Conservation (phyloP, 768 basidiomycete species). For the Clavaria fumosa region DNA sequence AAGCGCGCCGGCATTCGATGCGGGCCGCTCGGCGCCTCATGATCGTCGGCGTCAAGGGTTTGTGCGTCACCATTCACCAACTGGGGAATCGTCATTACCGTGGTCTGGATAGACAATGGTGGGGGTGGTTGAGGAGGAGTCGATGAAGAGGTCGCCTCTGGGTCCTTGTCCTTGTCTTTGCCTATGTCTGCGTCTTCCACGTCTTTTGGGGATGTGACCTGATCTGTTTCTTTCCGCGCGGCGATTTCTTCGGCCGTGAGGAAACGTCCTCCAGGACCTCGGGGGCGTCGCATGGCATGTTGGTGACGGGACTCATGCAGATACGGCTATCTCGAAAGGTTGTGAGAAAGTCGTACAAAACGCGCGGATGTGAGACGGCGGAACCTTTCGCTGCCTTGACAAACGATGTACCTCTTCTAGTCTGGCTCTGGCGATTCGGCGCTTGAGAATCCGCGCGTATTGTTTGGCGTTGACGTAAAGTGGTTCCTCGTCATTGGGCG, state of each 20-base stretch:
- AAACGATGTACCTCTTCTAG: conserved; percentile 90
- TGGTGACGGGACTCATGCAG: conserved; percentile 96
- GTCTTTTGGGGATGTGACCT: too few relatives aligned
- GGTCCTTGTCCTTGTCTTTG: too few relatives aligned
- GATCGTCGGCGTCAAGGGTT: too few relatives aligned
- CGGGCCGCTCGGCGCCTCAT: too few relatives aligned
- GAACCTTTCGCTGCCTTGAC: conserved; percentile 83
- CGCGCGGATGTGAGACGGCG: conserved; percentile 1
- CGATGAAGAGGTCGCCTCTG: too few relatives aligned
- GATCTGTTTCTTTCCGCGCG: conserved; percentile 45
- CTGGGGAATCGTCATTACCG: too few relatives aligned
- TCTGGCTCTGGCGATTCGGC: conserved; percentile 78
- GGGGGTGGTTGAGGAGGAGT: too few relatives aligned
- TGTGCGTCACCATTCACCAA: too few relatives aligned
- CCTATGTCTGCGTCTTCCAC: too few relatives aligned
- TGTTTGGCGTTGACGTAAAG: conserved; percentile 99
- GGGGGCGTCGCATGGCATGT: conserved; percentile 93
- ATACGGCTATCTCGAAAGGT: conserved; percentile 53
- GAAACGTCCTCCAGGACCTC: conserved; percentile 95
- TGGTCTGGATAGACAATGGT: too few relatives aligned
- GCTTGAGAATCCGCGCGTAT: conserved; percentile 95
- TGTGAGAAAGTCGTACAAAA: conserved; percentile 8
- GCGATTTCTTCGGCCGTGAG: conserved; percentile 93
- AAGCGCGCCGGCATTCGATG: too few relatives aligned
- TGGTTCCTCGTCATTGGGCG: conserved; percentile 79